Percentiles rank a stretch among this genome's conserved stretches.
Conservation (phyloP, 1,139 yeast species). For the Suhomyces wounanorum region DNA sequence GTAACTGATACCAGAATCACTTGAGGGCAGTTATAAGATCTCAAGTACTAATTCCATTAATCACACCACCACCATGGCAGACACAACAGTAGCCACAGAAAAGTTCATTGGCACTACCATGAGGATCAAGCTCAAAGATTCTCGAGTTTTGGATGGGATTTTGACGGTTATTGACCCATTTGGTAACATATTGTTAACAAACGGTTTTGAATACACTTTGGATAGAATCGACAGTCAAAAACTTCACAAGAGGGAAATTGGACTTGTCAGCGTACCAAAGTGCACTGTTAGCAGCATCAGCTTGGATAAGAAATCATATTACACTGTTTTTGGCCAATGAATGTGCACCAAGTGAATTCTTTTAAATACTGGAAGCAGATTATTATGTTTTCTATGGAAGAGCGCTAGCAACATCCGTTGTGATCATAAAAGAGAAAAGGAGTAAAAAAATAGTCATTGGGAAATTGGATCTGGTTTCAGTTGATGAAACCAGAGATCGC, state of each 20-base stretch:
- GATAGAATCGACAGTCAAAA: slow-evolving; percentile 28
- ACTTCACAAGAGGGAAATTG: slow-evolving; percentile 39
- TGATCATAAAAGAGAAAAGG: too few species aligned
- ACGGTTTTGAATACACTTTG: slow-evolving; percentile 36
- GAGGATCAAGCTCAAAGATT: slow-evolving; percentile 32
- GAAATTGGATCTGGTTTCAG: too few species aligned
- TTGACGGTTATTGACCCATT: slow-evolving; percentile 49
- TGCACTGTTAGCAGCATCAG: slow-evolving; percentile 30
- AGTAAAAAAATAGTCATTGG: too few species aligned
- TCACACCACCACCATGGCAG: slow-evolving; percentile 3
- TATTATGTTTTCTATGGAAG: too few species aligned
- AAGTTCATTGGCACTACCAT: slow-evolving; percentile 38
- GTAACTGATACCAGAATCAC: slow-evolving; percentile 2
- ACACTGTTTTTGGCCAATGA: slow-evolving; percentile 3
- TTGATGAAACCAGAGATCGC: too few species aligned
- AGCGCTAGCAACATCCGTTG: too few species aligned
- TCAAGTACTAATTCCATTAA: neutral
- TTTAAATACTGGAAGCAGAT: too few species aligned
- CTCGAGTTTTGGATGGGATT: slow-evolving; percentile 39
- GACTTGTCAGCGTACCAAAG: slow-evolving; percentile 49
- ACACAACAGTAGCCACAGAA: slow-evolving; percentile 19
- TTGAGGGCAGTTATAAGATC: neutral
- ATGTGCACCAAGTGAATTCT: neutral
- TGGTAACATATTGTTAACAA: slow-evolving; percentile 44
- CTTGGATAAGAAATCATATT: slow-evolving; percentile 27